These are phyloP conservation scores for Aurifilum marmelostoma DNA, from an alignment of 2,329 filamentous ascomycete species.

Conservation along the genomic window DNA sequence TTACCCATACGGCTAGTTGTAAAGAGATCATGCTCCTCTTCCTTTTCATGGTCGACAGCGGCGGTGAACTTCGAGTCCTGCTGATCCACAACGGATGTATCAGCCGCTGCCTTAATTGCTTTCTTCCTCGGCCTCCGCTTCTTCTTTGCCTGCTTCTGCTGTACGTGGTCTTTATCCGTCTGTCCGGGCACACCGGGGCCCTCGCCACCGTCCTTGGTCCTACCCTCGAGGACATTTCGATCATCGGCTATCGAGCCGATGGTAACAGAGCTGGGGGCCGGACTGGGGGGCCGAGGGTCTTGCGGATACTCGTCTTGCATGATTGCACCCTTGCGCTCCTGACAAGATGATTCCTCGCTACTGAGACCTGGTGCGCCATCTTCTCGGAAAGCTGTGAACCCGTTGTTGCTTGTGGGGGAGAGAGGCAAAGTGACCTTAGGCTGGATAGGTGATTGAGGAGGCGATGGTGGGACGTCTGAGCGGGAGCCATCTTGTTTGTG, in stretches of 20 bases:
- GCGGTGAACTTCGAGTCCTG: not conserved
- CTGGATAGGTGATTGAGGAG: not conserved
- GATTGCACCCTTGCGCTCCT: not conserved
- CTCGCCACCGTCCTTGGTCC: too few relatives aligned
- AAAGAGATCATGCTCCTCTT: not conserved
- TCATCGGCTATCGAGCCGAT: not conserved
- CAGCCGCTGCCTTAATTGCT: conserved; percentile 8
- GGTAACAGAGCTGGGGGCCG: conserved; percentile 14
- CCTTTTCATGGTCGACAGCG: too few relatives aligned
- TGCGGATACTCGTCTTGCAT: not conserved
- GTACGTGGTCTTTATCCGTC: not conserved
- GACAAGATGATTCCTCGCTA: too few relatives aligned
- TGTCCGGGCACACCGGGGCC: not conserved
- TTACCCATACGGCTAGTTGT: not conserved
- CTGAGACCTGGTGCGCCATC: too few relatives aligned
- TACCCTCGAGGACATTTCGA: not conserved
- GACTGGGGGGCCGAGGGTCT: not conserved
- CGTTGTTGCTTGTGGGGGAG: not conserved
- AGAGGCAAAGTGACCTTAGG: not conserved
- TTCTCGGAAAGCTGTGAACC: not conserved
- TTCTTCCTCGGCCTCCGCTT: conserved; percentile 7
- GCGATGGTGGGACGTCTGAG: not conserved
- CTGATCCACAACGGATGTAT: not conserved
- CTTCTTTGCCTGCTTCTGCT: conserved; percentile 6
- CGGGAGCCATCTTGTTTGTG: not conserved